Conservation (phyloP, 106 monocot species). For the Allium sativum region DNA sequence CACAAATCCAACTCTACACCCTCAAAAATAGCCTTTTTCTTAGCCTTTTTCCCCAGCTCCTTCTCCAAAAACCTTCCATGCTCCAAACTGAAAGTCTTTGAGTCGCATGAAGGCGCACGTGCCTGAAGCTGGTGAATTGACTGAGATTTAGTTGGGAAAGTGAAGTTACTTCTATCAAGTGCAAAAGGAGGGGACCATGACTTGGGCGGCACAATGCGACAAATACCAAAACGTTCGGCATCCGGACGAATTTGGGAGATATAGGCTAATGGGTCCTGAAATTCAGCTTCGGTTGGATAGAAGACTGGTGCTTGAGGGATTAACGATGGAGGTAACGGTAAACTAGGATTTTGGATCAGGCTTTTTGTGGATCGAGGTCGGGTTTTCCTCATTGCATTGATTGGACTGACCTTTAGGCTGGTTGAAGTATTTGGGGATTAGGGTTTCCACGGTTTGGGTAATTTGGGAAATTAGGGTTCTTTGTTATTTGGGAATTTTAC, state of each 20-base stretch:
- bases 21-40: constrained; percentile 30
- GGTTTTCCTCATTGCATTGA: constrained; percentile 23
- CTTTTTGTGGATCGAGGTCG: constrained; percentile 29
- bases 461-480: too few species aligned
- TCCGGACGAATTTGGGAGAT: constrained; percentile 51
- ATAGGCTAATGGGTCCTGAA: constrained; percentile 45
- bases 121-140: constrained; percentile 57
- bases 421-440: too few species aligned
- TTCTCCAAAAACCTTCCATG: constrained; percentile 36
- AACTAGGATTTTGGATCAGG: constrained; percentile 17
- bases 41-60: constrained; percentile 20
- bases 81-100: constrained; percentile 54
- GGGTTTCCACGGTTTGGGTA: too few species aligned
- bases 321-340: neutral
- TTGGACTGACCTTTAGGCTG: too few species aligned
- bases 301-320: constrained; percentile 45
- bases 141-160: constrained; percentile 67
- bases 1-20: constrained; percentile 56
- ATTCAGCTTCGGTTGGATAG: constrained; percentile 52
- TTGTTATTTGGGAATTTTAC: too few species aligned
- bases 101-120: constrained; percentile 58
- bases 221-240: constrained; percentile 69
- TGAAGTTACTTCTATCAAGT: constrained; percentile 24
- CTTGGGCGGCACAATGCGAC: constrained; percentile 64
- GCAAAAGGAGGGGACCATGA: constrained; percentile 63